Evolutionary conservation across 495 filamentous ascomycete genomes (phyloP).

Genomic region (Neurospora sp.): DNA sequence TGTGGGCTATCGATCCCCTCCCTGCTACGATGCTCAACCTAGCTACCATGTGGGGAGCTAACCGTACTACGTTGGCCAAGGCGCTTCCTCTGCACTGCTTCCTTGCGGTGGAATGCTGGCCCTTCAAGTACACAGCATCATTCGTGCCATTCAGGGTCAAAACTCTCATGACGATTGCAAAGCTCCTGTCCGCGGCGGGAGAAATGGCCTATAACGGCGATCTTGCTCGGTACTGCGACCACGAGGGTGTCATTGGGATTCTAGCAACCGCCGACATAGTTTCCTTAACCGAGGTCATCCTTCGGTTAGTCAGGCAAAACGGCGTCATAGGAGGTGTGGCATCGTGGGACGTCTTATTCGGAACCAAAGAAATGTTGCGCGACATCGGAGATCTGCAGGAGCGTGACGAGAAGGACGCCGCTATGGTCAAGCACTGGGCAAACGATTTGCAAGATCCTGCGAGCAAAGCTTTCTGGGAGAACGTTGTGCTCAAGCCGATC

Average conservation of each 20-base stretch:
- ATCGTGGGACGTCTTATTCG: slow-evolving; percentile 24
- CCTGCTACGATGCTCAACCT: slow-evolving; percentile 15
- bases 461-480: slow-evolving; percentile 26
- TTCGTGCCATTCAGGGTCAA: slow-evolving; percentile 29
- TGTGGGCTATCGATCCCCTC: slow-evolving; percentile 35
- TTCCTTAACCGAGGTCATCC: slow-evolving; percentile 30
- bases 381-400: slow-evolving; percentile 28
- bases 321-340: slow-evolving; percentile 19
- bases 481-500: slow-evolving; percentile 26
- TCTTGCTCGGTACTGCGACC: slow-evolving; percentile 8
- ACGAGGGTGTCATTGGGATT: slow-evolving; percentile 16
- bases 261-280: slow-evolving; percentile 26
- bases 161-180: slow-evolving; percentile 27
- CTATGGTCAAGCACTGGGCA: slow-evolving; percentile 26
- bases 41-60: slow-evolving; percentile 16
- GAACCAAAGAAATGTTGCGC: slow-evolving; percentile 26
- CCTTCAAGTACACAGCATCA: slow-evolving; percentile 26
- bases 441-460: slow-evolving; percentile 21
- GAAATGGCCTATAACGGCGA: slow-evolving; percentile 11
- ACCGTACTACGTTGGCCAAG: slow-evolving; percentile 16
- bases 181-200: slow-evolving; percentile 24
- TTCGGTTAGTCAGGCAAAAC: slow-evolving; percentile 25
- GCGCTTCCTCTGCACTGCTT: slow-evolving; percentile 30
- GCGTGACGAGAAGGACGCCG: slow-evolving; percentile 22
- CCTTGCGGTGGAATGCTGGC: slow-evolving; percentile 24